A percentile compares a stretch with the other conserved stretches of the same genome.
Evolutionary conservation across 345 rosid species (phyloP).

Genomic region (Gossypium bickii): DNA sequence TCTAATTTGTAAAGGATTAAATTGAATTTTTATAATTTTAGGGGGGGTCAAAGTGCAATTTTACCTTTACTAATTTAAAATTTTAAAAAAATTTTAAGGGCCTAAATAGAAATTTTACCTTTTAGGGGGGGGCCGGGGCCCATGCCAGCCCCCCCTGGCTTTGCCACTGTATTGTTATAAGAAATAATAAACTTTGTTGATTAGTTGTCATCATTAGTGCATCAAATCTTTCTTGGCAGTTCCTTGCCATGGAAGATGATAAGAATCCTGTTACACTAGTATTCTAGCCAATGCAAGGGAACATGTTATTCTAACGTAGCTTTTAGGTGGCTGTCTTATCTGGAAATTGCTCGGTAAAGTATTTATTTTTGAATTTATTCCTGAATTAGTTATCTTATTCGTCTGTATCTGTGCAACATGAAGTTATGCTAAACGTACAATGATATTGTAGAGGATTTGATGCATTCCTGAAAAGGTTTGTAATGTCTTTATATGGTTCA

Average conservation of each 20-base stretch:
- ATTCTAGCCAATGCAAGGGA: not conserved
- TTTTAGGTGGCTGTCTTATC: constrained; percentile 1
- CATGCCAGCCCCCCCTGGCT: too few relatives aligned
- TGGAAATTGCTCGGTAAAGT: not conserved
- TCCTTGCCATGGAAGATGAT: not conserved
- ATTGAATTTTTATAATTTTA: too few relatives aligned
- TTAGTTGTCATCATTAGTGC: not conserved
- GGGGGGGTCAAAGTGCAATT: too few relatives aligned
- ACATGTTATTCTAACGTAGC: not conserved
- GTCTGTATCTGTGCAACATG: not conserved
- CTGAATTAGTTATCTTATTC: not conserved
- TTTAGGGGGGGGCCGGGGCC: too few relatives aligned
- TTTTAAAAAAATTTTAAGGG: too few relatives aligned
- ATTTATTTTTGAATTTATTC: not conserved
- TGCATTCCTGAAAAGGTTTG: not conserved
- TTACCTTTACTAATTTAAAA: too few relatives aligned
- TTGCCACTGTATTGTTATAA: too few relatives aligned
- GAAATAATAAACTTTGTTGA: too few relatives aligned
- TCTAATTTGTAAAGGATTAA: too few relatives aligned
- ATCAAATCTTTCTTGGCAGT: not conserved
- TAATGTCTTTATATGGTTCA: not conserved
- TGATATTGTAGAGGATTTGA: not conserved
- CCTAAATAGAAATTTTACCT: too few relatives aligned
- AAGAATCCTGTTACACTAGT: not conserved
- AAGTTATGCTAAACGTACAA: not conserved